phyloP scores from a whole-genome alignment of 2,329 filamentous ascomycete species.

The Claviceps capensis region DNA sequence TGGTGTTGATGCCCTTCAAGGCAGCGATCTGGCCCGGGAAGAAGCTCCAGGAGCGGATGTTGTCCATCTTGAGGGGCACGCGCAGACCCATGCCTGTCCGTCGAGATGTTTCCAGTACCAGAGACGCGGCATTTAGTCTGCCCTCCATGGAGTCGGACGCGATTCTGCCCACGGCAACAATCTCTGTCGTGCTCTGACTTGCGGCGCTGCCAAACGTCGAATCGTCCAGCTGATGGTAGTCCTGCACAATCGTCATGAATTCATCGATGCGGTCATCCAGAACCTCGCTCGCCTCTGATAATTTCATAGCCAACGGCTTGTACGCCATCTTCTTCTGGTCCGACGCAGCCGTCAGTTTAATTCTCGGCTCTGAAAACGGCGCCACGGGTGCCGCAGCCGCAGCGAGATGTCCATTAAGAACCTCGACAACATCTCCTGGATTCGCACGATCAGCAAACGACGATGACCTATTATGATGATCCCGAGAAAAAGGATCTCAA shows the following conservation, averaged over 20 bases:
- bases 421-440: conserved; percentile 68
- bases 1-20: conserved; percentile 72
- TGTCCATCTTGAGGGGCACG: conserved; percentile 64
- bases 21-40: conserved; percentile 94
- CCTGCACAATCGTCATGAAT: conserved; percentile 60
- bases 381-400: conserved; percentile 56
- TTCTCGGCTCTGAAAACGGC: conserved; percentile 59
- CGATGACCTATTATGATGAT: conserved; percentile 9
- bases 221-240: conserved; percentile 63
- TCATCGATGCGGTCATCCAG: conserved; percentile 92
- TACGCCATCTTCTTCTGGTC: conserved; percentile 86
- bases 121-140: conserved; percentile 69
- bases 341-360: conserved; percentile 74
- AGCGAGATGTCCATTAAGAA: conserved; percentile 63
- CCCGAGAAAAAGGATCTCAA: not conserved
- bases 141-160: conserved; percentile 79
- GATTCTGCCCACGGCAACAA: conserved; percentile 84
- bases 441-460: conserved; percentile 64
- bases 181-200: conserved; percentile 68
- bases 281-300: conserved; percentile 83
- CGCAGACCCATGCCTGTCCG: conserved; percentile 70
- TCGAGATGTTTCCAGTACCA: conserved; percentile 80
- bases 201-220: conserved; percentile 78
- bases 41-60: conserved; percentile 59
- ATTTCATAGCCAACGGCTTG: conserved; percentile 87